Conservation (phyloP, 495 filamentous ascomycete species). For the Aspergillus kassunensis region DNA sequence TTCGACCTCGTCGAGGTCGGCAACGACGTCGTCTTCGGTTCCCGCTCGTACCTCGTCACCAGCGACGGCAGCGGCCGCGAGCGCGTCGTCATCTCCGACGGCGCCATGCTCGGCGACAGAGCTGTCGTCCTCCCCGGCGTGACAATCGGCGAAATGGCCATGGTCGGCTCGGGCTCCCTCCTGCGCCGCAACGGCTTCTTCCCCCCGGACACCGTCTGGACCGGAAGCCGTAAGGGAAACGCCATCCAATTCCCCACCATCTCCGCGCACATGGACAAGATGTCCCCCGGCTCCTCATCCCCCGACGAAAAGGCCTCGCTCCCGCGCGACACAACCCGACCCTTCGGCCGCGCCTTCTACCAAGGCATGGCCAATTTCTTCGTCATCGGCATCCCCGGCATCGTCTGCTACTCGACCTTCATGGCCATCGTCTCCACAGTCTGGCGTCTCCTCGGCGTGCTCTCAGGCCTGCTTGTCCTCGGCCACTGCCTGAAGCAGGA, state of each 20-base stretch:
- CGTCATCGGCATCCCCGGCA: conserved; percentile 33
- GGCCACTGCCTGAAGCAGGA: conserved; percentile 17
- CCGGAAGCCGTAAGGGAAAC: conserved; percentile 41
- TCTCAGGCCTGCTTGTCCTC: conserved; percentile 25
- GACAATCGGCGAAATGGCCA: conserved; percentile 30
- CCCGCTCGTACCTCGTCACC: conserved; percentile 40
- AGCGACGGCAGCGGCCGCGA: conserved; percentile 40
- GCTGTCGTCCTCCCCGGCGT: conserved; percentile 39
- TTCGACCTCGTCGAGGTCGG: conserved; percentile 45
- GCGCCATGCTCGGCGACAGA: conserved; percentile 45
- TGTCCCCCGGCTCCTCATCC: background rate
- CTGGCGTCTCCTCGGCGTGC: conserved; percentile 35
- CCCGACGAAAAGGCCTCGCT: background rate
- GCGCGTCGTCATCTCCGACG: conserved; percentile 31
- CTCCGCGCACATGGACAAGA: background rate
- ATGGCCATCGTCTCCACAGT: conserved; percentile 28
- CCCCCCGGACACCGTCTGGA: conserved; percentile 35
- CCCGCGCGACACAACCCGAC: conserved; percentile 1
- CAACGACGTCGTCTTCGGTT: conserved; percentile 46
- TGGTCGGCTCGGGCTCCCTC: conserved; percentile 43
- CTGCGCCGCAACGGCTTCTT: conserved; percentile 35
- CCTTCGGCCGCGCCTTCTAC: conserved; percentile 47
- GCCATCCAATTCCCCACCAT: conserved; percentile 31
- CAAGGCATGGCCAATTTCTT: conserved; percentile 33
- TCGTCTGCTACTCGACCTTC: conserved; percentile 38